These are phyloP conservation scores for Aeminium ludgeri DNA, from an alignment of 495 filamentous ascomycete genomes.

Conservation along the genomic window DNA sequence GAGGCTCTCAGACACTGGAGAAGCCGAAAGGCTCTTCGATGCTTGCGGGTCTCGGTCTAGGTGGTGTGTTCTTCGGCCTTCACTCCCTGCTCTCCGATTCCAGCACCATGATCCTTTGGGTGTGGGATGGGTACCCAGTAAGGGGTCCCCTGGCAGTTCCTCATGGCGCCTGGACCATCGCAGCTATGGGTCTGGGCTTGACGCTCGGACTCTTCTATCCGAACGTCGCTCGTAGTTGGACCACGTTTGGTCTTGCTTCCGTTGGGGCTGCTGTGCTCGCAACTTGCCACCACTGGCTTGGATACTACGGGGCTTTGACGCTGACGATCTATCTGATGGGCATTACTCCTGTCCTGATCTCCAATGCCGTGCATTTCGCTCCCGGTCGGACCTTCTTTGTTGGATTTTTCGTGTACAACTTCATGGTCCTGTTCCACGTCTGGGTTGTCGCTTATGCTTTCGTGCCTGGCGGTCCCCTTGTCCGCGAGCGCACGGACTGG, in stretches of 20 bases:
- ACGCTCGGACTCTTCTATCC: slow-evolving; percentile 58
- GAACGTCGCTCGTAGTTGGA: slow-evolving; percentile 58
- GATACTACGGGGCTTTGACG: slow-evolving; percentile 70
- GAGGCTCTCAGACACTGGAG: slow-evolving; percentile 15
- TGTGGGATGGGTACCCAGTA: slow-evolving; percentile 94
- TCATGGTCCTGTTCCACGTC: slow-evolving; percentile 83
- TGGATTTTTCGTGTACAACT: slow-evolving; percentile 76
- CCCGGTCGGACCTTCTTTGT: slow-evolving; percentile 69
- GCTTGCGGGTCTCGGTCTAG: slow-evolving; percentile 61
- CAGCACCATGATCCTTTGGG: slow-evolving; percentile 97
- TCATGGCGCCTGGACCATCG: slow-evolving; percentile 70
- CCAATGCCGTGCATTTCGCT: slow-evolving; percentile 52
- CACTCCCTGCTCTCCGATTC: slow-evolving; percentile 92
- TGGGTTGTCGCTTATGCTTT: slow-evolving; percentile 99
- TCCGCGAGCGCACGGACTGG: slow-evolving; percentile 92
- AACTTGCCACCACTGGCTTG: slow-evolving; percentile 64
- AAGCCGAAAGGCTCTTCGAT: slow-evolving; percentile 46
- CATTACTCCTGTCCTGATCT: slow-evolving; percentile 58
- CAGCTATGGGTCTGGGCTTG: slow-evolving; percentile 75
- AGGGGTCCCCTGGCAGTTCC: slow-evolving; percentile 76
- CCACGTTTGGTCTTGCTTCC: slow-evolving; percentile 58
- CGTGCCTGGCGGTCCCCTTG: slow-evolving; percentile 86
- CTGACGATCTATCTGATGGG: slow-evolving; percentile 69
- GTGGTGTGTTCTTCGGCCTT: slow-evolving; percentile 73
- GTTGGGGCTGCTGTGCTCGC: slow-evolving; percentile 70